Conservation (phyloP, 129 eudicot genomes). For the Pulicaria dysenterica region DNA sequence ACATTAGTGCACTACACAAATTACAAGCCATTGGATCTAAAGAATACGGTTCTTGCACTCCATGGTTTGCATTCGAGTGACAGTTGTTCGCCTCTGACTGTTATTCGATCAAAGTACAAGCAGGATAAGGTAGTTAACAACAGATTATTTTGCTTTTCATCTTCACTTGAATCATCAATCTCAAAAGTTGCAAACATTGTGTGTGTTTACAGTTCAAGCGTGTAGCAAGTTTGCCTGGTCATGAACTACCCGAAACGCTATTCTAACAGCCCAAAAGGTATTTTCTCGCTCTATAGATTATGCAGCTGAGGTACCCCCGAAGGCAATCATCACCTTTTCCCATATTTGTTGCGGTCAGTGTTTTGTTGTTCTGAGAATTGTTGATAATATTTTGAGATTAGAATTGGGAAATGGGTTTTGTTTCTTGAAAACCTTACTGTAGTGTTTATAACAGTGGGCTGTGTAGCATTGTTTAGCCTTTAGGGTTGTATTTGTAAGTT, state of each 20-base stretch:
- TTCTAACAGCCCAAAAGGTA: constrained; percentile 34
- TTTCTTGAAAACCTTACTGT: constrained; percentile 41
- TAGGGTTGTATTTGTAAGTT: constrained; percentile 22
- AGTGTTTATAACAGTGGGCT: constrained; percentile 12
- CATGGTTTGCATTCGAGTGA: constrained; percentile 49
- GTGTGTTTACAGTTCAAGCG: constrained; percentile 46
- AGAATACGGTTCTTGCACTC: constrained; percentile 54
- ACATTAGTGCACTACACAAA: constrained; percentile 68
- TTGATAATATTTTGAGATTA: constrained; percentile 36
- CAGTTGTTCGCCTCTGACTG: constrained; percentile 44
- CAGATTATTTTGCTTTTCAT: not conserved
- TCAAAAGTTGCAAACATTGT: constrained; percentile 11
- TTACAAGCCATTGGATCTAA: constrained; percentile 55
- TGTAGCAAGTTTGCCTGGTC: constrained; percentile 57
- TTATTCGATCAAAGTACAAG: constrained; percentile 63
- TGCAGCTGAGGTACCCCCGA: constrained; percentile 15
- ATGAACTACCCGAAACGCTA: constrained; percentile 41
- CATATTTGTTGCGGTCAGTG: constrained; percentile 25
- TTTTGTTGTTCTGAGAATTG: constrained; percentile 24
- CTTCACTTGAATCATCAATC: not conserved
- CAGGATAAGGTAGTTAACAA: constrained; percentile 61
- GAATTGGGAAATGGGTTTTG: constrained; percentile 42
- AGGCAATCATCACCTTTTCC: constrained; percentile 26
- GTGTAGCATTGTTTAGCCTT: constrained; percentile 15
- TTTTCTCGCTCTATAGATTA: constrained; percentile 11